phyloP scores from a whole-genome alignment of 176 grass and related monocot genomes.

The Musa schizocarpa region DNA sequence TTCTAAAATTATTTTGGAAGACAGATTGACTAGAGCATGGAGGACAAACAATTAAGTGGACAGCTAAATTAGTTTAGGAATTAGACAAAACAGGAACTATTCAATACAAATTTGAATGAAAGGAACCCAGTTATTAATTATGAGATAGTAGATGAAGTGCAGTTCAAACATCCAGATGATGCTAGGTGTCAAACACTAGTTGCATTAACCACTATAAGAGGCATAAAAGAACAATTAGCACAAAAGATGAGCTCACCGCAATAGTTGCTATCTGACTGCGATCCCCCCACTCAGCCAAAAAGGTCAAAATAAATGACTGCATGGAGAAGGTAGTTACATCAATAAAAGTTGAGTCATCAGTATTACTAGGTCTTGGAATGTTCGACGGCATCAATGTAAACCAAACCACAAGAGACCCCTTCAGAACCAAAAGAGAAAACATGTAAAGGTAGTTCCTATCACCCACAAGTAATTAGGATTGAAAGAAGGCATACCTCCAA shows the following conservation, averaged over 20 bases:
- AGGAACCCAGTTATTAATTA: neutral
- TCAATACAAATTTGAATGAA: neutral
- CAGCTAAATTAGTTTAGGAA: neutral
- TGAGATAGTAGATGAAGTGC: neutral
- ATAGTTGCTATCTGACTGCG: conserved; percentile 97
- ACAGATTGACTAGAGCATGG: neutral
- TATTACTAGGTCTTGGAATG: neutral
- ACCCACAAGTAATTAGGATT: neutral
- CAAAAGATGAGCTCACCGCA: conserved; percentile 31
- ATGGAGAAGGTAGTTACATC: conserved; percentile 15
- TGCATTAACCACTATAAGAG: neutral
- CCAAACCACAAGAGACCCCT: neutral
- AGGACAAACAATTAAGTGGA: neutral
- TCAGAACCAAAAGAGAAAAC: neutral
- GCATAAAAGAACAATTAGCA: neutral
- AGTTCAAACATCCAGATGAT: neutral
- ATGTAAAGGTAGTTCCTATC: neutral
- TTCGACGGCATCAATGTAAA: no score
- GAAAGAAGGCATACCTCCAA: conserved; percentile 37
- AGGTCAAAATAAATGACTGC: conserved; percentile 96
- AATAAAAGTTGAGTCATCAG: neutral
- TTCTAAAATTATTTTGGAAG: neutral
- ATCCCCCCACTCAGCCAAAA: conserved; percentile 95
- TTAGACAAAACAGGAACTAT: neutral
- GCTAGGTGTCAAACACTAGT: no score